Evolutionary conservation across 2,329 filamentous ascomycete genomes (phyloP), one percentile per base, ranked within the genome.

Genomic region (Colletotrichum orchidophilum): DNA sequence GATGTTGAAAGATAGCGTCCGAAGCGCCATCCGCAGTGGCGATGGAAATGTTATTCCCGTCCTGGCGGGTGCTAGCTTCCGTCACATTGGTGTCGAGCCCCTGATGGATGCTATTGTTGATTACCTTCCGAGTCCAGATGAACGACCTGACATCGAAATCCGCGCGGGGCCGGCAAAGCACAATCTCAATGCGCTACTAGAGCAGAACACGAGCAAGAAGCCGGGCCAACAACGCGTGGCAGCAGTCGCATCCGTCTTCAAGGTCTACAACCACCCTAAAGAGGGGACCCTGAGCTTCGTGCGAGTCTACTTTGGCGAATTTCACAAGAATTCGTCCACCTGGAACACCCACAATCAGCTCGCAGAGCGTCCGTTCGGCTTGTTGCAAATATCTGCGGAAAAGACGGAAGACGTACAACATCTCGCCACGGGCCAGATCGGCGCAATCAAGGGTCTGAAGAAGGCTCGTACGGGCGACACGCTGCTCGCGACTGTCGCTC

Each of bases 391-490:
- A 84, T 97, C 96, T 72, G 96, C 94, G 61, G 92, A 92, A 42
- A 94, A 97, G 77, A 93, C 95, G 0, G 89, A 97, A 18, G 95
- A 98, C 74, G 92, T 98, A 26, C 89, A 92, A 24, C 89, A 91
- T 31, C 93, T 99, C 46, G 86, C 90, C 3, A 90, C 94, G 0
- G 96, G 96, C 0, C 95, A 98, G 78, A 99, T 99, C 72, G 96
- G 96, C 35, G 96, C 97, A 4, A 92, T 99, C 61, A 92, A 93
- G 15, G 96, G 96, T 0, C 87, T 98, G 21, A 98, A 97, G 79
- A 89, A 93, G 76, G 93, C 96, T n/a, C 89, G 96, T 46, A 99
- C 96, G 1, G 96, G 96, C 1, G 96, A 99, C 78, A 99, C 96
- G 0, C 83, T 99, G 18, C 88, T 98, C 39, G 90, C 92, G 2